These are phyloP conservation scores for Colletotrichum eleusines DNA, from an alignment of 2,329 filamentous ascomycete genomes.

Conservation along the genomic window DNA sequence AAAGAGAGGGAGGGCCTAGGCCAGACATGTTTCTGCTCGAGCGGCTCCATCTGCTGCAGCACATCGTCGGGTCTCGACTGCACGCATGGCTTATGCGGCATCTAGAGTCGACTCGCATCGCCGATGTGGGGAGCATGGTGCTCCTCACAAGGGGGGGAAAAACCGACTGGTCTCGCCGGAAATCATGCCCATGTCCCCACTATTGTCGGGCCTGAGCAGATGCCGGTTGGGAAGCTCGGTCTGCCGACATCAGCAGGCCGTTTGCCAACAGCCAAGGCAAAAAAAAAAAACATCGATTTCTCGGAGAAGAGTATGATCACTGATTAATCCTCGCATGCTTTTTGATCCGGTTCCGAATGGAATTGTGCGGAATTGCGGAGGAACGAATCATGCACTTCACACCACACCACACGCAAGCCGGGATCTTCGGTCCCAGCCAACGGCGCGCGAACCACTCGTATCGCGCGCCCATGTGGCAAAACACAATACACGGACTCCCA, in stretches of 20 bases:
- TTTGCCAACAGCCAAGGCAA: background rate
- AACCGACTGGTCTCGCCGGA: background rate
- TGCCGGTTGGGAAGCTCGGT: too few species aligned
- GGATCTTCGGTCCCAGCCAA: background rate
- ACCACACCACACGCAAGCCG: background rate
- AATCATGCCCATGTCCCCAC: background rate
- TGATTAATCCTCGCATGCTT: background rate
- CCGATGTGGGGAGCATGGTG: background rate
- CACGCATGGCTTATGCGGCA: conserved; percentile 48
- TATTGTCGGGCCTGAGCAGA: background rate
- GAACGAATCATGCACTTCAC: background rate
- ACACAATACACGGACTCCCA: background rate
- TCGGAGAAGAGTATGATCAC: background rate
- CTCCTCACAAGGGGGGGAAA: background rate
- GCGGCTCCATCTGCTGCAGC: conserved; percentile 48
- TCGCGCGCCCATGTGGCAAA: background rate
- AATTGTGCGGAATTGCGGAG: background rate
- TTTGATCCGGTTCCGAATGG: background rate
- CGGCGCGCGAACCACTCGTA: background rate
- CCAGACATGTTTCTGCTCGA: conserved; percentile 47
- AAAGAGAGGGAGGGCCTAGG: conserved; percentile 16
- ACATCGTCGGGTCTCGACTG: conserved; percentile 44
- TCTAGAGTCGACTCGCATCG: conserved; percentile 39
- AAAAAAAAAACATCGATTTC: too few species aligned
- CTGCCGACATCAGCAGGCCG: background rate